phyloP scores from a whole-genome alignment of 176 grass and related monocot species.

The Neostapfia colusana region DNA sequence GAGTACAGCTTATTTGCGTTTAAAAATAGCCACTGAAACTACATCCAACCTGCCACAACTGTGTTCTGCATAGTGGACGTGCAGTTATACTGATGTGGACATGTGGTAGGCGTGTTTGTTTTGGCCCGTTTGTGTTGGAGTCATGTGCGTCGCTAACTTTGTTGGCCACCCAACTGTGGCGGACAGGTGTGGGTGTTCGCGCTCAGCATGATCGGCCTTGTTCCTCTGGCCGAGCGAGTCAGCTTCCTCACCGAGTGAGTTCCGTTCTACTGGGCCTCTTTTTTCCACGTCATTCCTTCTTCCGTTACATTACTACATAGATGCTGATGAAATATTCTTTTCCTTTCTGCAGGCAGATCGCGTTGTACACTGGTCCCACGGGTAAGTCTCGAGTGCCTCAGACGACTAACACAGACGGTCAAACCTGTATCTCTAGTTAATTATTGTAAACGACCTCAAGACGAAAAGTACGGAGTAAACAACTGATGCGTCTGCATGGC shows the following conservation, averaged over 20 bases:
- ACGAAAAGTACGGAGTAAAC: too few relatives aligned
- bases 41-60: too few relatives aligned
- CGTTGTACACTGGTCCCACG: conserved; percentile 80
- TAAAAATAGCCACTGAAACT: too few relatives aligned
- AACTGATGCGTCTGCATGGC: conserved; percentile 7
- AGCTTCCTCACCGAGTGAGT: conserved; percentile 98
- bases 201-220: conserved; percentile 69
- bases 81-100: too few relatives aligned
- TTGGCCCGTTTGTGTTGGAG: neutral
- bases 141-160: neutral
- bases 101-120: neutral
- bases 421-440: too few relatives aligned
- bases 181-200: conserved; percentile 84
- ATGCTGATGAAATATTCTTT: neutral
- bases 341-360: conserved; percentile 60
- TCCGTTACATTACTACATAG: neutral
- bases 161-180: neutral
- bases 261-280: neutral
- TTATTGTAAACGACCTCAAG: too few relatives aligned
- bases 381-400: conserved; percentile 41
- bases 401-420: neutral
- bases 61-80: too few relatives aligned
- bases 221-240: conserved; percentile 86
- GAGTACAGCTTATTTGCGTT: too few relatives aligned
- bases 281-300: neutral